Evolutionary conservation across 106 monocot genomes (phyloP).

Genomic region (Ottelia alismoides): DNA sequence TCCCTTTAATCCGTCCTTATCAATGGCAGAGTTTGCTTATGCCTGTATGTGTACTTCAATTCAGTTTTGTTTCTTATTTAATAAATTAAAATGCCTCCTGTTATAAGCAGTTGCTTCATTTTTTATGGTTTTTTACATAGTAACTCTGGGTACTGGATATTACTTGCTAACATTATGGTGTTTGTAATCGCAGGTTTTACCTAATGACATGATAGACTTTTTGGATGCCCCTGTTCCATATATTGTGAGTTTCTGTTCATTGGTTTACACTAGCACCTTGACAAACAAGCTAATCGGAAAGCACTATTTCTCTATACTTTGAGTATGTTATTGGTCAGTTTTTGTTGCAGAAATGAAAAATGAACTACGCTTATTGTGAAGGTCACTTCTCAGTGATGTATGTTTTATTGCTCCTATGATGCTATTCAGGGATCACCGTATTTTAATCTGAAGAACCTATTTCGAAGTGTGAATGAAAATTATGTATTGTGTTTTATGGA

Average conservation of each 20-base stretch:
- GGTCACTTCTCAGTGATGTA: no score
- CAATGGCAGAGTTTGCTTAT: constrained; percentile 96
- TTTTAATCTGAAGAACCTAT: no score
- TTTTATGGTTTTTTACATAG: not conserved
- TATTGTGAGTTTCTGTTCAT: constrained; percentile 73
- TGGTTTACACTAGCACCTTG: no score
- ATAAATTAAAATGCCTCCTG: not conserved
- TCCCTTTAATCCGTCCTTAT: constrained; percentile 87
- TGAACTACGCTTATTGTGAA: no score
- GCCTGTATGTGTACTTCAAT: constrained; percentile 44
- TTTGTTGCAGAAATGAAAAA: no score
- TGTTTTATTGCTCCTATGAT: no score
- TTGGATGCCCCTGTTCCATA: constrained; percentile 99
- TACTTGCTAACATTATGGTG: not conserved
- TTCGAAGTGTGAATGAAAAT: no score
- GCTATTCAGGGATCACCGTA: no score
- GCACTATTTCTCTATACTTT: not conserved
- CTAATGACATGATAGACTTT: constrained; percentile 93
- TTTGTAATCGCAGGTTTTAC: constrained; percentile 52
- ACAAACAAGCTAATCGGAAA: no score
- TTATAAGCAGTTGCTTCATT: not conserved
- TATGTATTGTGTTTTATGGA: no score
- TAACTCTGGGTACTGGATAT: no score
- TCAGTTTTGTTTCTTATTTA: not conserved
- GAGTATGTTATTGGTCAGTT: no score